Percentiles rank a stretch among this genome's conserved stretches.
Conservation (phyloP, 352 stramenopile species). For the Phytophthora pinifolia region DNA sequence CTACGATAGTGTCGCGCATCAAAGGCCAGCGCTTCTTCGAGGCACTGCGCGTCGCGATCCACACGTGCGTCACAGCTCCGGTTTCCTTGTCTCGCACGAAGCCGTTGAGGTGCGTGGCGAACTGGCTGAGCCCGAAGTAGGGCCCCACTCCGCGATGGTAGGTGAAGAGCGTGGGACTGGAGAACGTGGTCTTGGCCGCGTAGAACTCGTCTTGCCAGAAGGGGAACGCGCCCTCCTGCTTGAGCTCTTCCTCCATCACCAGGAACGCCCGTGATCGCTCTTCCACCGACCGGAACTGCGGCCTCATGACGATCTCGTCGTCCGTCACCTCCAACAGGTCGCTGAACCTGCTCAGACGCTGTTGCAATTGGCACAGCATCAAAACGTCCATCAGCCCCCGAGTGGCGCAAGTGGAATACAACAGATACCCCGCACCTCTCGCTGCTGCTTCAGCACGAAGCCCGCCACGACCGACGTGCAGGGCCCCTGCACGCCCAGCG, state of each 20-base stretch:
- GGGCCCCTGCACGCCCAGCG: constrained; percentile 9
- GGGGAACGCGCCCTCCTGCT: constrained; percentile 45
- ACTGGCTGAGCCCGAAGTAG: constrained; percentile 67
- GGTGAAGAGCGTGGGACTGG: constrained; percentile 49
- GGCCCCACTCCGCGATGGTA: constrained; percentile 65
- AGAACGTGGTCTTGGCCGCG: constrained; percentile 47
- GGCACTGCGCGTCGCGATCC: constrained; percentile 57
- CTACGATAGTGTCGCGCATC: constrained; percentile 61
- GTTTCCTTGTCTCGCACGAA: constrained; percentile 44
- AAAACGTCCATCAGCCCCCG: no score
- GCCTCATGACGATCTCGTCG: constrained; percentile 34
- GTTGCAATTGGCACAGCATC: not conserved
- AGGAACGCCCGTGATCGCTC: constrained; percentile 51
- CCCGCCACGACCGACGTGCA: constrained; percentile 36
- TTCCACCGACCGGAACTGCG: constrained; percentile 26
- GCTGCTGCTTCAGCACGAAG: constrained; percentile 36
- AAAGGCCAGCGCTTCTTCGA: constrained; percentile 56
- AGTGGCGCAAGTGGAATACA: no score
- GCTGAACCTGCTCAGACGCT: constrained; percentile 38
- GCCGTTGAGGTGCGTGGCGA: constrained; percentile 71
- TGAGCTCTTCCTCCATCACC: constrained; percentile 41
- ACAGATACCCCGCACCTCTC: constrained; percentile 26
- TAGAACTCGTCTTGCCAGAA: constrained; percentile 70
- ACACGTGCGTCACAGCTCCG: constrained; percentile 44
- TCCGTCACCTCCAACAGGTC: constrained; percentile 35